Evolutionary conservation across 2,329 filamentous ascomycete genomes (phyloP).

Genomic region (Nemania sp.): DNA sequence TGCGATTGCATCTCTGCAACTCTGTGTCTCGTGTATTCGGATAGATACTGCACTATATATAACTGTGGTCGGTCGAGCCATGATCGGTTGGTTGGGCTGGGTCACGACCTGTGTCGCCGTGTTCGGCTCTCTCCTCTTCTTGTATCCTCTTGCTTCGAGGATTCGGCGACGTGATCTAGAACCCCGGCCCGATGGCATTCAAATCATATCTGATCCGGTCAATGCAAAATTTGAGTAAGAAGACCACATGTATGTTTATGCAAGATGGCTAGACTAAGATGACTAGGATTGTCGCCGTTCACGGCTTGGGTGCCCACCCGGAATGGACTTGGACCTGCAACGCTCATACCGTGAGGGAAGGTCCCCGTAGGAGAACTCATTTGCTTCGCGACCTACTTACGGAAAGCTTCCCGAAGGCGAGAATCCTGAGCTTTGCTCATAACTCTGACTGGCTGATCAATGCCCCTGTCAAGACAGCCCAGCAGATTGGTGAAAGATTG

Average conservation of each 20-base stretch:
- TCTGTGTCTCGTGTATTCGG: no score
- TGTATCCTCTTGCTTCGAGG: slow-evolving; percentile 1
- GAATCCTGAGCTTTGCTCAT: slow-evolving; percentile 4
- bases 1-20: no score
- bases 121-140: slow-evolving; percentile 1
- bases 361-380: not conserved
- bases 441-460: slow-evolving; percentile 6
- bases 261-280: not conserved
- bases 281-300: slow-evolving; percentile 1
- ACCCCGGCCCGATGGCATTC: not conserved
- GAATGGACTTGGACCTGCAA: slow-evolving; percentile 1
- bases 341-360: not conserved
- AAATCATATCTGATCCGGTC: not conserved
- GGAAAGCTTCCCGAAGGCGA: slow-evolving; percentile 2
- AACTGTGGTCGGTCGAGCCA: not conserved
- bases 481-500: not conserved
- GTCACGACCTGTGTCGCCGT: not conserved
- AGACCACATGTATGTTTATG: not conserved
- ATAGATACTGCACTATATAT: not conserved
- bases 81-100: not conserved
- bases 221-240: slow-evolving; percentile 9
- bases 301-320: slow-evolving; percentile 5
- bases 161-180: not conserved
- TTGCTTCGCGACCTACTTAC: slow-evolving; percentile 2
- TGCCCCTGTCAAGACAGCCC: not conserved